Evolutionary conservation across 371 early-diverging fungal species (phyloP), one percentile per base, ranked within the genome.

Genomic region (Mortierella sp.): DNA sequence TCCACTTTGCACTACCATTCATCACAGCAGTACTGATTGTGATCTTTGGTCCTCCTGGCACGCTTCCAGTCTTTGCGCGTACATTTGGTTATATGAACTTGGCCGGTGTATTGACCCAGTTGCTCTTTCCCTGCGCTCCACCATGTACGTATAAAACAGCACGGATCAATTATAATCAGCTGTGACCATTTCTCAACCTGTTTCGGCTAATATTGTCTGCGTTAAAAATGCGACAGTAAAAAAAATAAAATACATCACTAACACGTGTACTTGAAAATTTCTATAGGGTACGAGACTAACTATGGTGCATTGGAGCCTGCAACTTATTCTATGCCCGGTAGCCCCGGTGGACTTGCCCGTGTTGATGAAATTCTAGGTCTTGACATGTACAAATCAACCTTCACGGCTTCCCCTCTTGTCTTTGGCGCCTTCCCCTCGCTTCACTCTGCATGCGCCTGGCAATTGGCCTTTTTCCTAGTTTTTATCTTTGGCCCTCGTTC

Each of bases 401-500:
- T 93, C 84, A 87, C 89, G 3, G 86, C 83, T n/a, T 92, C 92
- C 2, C 93, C 93, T n/a, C 62, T 91, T 32, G 93, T 93, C 49
- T 93, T 92, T 84, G 93, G 93, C 9, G 93, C 93, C 3, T 90
- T 92, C 74, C 93, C 93, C 31, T 91, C 92, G 22, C 85, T 93
- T 32, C 93, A 93, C 74, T 89, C 92, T 15, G 93, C 87, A 29
- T 90, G 89, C 75, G 93, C 93, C 1, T 89, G 89, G 15, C 81
- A 91, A n/a, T 84, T 89, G 47, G 89, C 89, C 78, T 72, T 90
- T 49, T 92, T 92, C 80, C 64, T 89, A 31, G 76, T 77, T 40
- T 86, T 85, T 34, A 71, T 75, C 61, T 66, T 90, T 40, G 83
- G 82, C 26, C 90, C 89, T 19, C 83, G 83, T 42, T 59, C 86